Percentiles rank a stretch among this genome's conserved stretches.
Evolutionary conservation across 1,284 basidiomycete species (phyloP).

Genomic region (Cutaneotrichosporon arboriforme): DNA sequence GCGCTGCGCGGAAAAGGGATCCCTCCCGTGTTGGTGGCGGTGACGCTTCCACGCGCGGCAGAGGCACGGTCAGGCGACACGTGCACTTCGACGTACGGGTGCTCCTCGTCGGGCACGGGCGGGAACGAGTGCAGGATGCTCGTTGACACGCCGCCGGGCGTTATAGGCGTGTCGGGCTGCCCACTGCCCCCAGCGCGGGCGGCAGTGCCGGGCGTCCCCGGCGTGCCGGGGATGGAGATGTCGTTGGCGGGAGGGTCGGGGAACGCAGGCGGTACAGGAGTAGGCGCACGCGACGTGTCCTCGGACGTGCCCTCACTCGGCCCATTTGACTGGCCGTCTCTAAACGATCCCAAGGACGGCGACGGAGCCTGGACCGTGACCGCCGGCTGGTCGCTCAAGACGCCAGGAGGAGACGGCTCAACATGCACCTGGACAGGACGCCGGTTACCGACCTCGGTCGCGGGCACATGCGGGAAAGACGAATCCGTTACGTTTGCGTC

Average conservation of each 20-base stretch:
- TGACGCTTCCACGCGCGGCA: not conserved
- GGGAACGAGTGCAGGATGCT: constrained; percentile 25
- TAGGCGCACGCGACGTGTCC: not conserved
- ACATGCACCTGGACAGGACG: constrained; percentile 33
- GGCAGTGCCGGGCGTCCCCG: not conserved
- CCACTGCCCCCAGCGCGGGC: not conserved
- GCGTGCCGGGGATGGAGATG: not conserved
- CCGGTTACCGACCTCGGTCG: not conserved
- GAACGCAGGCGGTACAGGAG: constrained; percentile 1
- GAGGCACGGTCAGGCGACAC: constrained; percentile 18
- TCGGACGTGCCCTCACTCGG: not conserved
- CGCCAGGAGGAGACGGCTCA: constrained; percentile 32
- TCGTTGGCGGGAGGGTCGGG: constrained; percentile 4
- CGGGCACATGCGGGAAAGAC: not conserved
- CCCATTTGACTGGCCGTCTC: no score
- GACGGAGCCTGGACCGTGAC: constrained; percentile 9
- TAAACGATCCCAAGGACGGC: not conserved
- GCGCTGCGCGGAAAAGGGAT: constrained; percentile 34
- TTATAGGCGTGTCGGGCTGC: not conserved
- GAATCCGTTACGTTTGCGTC: not conserved
- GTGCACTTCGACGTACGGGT: constrained; percentile 40
- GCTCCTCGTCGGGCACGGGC: constrained; percentile 40
- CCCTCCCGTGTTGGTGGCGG: not conserved
- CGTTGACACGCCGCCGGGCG: not conserved
- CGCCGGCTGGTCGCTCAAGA: not conserved